phyloP scores from a whole-genome alignment of 106 monocot genomes.

The Allium cepa region DNA sequence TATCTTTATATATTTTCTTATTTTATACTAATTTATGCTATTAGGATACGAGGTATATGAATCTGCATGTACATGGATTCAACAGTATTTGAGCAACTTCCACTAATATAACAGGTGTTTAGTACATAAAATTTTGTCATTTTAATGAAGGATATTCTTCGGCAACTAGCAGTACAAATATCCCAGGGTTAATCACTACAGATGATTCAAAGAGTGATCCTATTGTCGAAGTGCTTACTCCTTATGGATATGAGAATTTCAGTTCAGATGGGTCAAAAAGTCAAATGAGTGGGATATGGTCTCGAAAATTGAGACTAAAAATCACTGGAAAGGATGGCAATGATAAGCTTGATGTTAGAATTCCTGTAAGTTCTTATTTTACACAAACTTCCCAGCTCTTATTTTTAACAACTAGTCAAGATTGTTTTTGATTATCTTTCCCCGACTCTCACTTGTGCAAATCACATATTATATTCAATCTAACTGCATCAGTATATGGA shows the following conservation, averaged over 20 bases:
- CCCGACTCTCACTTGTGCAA: background rate
- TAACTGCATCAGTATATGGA: background rate
- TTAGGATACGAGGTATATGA: background rate
- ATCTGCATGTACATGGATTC: no score
- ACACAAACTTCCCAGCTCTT: background rate
- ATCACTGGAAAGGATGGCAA: slow-evolving; percentile 77
- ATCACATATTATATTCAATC: background rate
- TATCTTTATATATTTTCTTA: background rate
- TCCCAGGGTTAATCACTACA: slow-evolving; percentile 2
- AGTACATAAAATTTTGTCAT: background rate
- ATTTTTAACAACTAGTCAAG: background rate
- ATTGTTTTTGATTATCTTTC: background rate
- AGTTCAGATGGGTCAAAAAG: slow-evolving; percentile 38
- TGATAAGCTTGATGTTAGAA: slow-evolving; percentile 70
- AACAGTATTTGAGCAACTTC: no score
- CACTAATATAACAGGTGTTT: no score
- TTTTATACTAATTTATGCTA: background rate
- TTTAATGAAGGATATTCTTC: slow-evolving; percentile 27
- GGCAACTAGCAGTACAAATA: slow-evolving; percentile 12
- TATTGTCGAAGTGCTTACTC: slow-evolving; percentile 69
- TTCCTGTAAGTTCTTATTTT: slow-evolving; percentile 61
- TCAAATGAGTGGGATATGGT: slow-evolving; percentile 51
- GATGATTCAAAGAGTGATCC: slow-evolving; percentile 31
- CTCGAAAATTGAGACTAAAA: slow-evolving; percentile 72
- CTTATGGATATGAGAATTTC: slow-evolving; percentile 32